Base-by-base conservation (phyloP, 139 green algal species). In the Chlorella sp. region DNA sequence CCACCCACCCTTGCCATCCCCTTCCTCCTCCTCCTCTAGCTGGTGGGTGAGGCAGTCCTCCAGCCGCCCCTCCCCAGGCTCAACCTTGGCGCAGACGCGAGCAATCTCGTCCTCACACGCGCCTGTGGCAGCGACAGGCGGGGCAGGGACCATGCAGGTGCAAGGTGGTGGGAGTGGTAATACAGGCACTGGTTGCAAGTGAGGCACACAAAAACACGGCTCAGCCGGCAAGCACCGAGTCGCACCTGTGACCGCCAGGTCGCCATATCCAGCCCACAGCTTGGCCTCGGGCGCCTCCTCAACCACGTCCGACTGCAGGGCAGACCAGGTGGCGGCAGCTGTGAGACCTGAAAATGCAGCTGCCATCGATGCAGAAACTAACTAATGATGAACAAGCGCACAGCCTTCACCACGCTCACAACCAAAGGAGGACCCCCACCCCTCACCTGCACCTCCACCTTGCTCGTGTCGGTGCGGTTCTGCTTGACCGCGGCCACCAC, bases 11-110 rank as follows among this genome's bases (percentile, higher is more conserved):
- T 81, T 60, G 15, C 78, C 63, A 63, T 94, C 92, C 15, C 85
- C 82, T 30, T 82, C 63, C 26, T 72, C 69, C 82, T 92, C 85
- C 18, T 75, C 76, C n/a, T 88, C 82, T 2, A 95, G 87, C n/a
- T 92, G 83, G 26, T 95, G 87, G 2, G 89, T 91, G 16, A 97
- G 85, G 85, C 94, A 97, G 4, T 91, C 85, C 38, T 91, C 87
- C 68, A 96, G 80, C 21, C 90, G 70, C 23, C 88, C 86, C 28
- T 93, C 86, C 2, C 94, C 94, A 34, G 87, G 84, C 28, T 89
- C 87, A 3, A 93, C 78, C 41, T 91, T 88, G 6, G 86, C 69
- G 84, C 95, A 98, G n/a, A 92, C 93, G 4, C 73, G 68, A 5
- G 93, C 70, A 20, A 96, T 88, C 25, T 96, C 94, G 3, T 76